Conservation (phyloP, 768 basidiomycete species). For the Leucosporidium scottii region DNA sequence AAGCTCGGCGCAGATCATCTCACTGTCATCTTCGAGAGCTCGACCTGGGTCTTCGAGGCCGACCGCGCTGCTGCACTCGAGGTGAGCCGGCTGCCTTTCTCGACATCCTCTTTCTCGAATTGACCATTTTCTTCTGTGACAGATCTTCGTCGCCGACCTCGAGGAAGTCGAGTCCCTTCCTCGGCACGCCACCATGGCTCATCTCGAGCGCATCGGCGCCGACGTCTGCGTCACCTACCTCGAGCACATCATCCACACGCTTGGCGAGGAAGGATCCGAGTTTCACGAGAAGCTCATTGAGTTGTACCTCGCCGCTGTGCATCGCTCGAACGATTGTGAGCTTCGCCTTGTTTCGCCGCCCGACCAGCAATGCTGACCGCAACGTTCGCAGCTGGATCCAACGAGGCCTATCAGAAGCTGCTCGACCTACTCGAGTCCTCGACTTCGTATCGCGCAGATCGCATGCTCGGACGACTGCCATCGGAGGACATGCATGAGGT, state of each 20-base stretch:
- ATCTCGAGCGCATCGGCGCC: constrained; percentile 57
- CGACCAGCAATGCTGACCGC: constrained; percentile 26
- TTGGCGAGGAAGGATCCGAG: constrained; percentile 56
- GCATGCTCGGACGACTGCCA: constrained; percentile 72
- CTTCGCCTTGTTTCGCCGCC: constrained; percentile 40
- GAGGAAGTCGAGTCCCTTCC: constrained; percentile 75
- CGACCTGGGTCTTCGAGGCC: constrained; percentile 76
- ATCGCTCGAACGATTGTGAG: neutral
- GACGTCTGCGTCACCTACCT: constrained; percentile 69
- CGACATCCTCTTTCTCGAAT: neutral
- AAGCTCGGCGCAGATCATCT: constrained; percentile 78
- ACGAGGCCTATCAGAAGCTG: constrained; percentile 60
- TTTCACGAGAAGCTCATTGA: constrained; percentile 89
- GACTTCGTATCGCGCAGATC: constrained; percentile 62
- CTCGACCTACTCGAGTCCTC: constrained; percentile 69
- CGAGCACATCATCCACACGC: constrained; percentile 71
- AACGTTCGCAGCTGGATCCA: constrained; percentile 46
- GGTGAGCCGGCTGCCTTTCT: constrained; percentile 44
- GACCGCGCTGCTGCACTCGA: constrained; percentile 69
- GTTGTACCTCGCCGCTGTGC: constrained; percentile 67
- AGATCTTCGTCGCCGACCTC: constrained; percentile 89
- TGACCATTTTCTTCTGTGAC: neutral
- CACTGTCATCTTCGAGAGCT: constrained; percentile 69
- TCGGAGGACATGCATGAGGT: constrained; percentile 74
- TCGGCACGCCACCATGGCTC: constrained; percentile 63